Percentiles rank a stretch among this genome's conserved stretches.
Conservation (phyloP, 179 eudicot genomes). For the Gypsophila paniculata region DNA sequence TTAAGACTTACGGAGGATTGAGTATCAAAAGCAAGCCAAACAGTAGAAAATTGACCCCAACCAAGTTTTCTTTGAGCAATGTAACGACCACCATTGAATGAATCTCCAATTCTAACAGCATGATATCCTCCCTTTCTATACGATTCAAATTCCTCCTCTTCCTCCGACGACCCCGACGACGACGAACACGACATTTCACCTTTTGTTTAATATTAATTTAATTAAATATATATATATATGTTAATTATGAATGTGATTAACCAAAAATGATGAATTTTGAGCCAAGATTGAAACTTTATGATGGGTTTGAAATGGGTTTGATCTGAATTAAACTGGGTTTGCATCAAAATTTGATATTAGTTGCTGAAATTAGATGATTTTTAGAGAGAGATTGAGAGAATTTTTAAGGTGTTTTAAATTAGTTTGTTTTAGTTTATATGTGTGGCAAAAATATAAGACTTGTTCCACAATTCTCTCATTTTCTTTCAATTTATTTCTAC, state of each 20-base stretch:
- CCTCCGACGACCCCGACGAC: constrained; percentile 80
- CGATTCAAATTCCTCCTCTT: constrained; percentile 71
- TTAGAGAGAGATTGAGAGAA: not conserved
- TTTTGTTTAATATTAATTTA: not conserved
- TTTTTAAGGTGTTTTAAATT: not conserved
- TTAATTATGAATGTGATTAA: no score
- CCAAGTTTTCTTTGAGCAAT: constrained; percentile 90
- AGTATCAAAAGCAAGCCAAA: constrained; percentile 91
- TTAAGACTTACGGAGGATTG: constrained; percentile 44
- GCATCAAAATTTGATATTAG: constrained; percentile 9
- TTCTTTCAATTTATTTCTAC: constrained; percentile 15
- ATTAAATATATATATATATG: not conserved
- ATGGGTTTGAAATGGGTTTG: not conserved
- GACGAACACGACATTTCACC: constrained; percentile 61
- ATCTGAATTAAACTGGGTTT: constrained; percentile 16
- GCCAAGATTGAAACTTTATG: constrained; percentile 17
- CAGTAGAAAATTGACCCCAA: constrained; percentile 96
- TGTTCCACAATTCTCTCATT: constrained; percentile 48
- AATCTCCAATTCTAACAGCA: constrained; percentile 80
- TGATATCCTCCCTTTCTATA: constrained; percentile 93
- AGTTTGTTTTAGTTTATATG: not conserved
- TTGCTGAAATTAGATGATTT: constrained; percentile 18
- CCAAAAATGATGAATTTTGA: not conserved
- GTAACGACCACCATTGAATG: constrained; percentile 71
- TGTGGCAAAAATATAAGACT: constrained; percentile 44